phyloP scores from a whole-genome alignment of 2,329 filamentous ascomycete species.

The Penicillium thymicola region DNA sequence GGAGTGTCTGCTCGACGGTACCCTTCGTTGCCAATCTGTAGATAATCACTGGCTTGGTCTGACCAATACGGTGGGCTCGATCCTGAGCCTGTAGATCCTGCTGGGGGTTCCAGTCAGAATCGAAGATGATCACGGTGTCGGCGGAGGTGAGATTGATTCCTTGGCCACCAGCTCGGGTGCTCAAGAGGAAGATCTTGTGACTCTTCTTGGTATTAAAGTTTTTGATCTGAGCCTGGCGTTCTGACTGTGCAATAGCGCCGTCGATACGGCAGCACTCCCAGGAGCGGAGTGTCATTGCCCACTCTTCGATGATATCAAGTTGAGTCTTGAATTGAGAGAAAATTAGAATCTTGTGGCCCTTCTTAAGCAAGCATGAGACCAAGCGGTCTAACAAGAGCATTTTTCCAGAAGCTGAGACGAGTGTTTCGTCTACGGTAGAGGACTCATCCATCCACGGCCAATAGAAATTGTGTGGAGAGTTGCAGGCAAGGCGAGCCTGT shows the following conservation, averaged over 20 bases:
- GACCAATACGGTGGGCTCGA: constrained; percentile 89
- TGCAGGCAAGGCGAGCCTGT: constrained; percentile 87
- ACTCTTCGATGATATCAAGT: constrained; percentile 85
- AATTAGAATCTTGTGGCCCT: constrained; percentile 85
- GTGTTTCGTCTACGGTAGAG: constrained; percentile 67
- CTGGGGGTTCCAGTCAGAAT: constrained; percentile 91
- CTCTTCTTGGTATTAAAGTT: constrained; percentile 66
- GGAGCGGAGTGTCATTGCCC: constrained; percentile 69
- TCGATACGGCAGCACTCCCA: constrained; percentile 91
- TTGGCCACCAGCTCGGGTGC: constrained; percentile 87
- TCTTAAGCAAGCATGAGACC: constrained; percentile 68
- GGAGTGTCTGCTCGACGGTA: constrained; percentile 83
- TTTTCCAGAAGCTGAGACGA: constrained; percentile 87
- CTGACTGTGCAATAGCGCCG: constrained; percentile 73
- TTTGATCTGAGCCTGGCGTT: constrained; percentile 67
- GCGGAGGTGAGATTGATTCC: constrained; percentile 91
- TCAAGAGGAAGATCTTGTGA: constrained; percentile 77
- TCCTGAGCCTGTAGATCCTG: constrained; percentile 97
- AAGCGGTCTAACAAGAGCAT: constrained; percentile 91
- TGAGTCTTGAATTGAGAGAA: constrained; percentile 97
- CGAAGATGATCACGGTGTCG: constrained; percentile 89
- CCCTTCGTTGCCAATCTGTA: constrained; percentile 91
- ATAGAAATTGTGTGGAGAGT: constrained; percentile 95
- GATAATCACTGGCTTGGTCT: constrained; percentile 85
- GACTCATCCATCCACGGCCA: constrained; percentile 73